These are phyloP conservation scores for Fonsecaea monophora DNA, from an alignment of 2,329 filamentous ascomycete species.

Conservation along the genomic window DNA sequence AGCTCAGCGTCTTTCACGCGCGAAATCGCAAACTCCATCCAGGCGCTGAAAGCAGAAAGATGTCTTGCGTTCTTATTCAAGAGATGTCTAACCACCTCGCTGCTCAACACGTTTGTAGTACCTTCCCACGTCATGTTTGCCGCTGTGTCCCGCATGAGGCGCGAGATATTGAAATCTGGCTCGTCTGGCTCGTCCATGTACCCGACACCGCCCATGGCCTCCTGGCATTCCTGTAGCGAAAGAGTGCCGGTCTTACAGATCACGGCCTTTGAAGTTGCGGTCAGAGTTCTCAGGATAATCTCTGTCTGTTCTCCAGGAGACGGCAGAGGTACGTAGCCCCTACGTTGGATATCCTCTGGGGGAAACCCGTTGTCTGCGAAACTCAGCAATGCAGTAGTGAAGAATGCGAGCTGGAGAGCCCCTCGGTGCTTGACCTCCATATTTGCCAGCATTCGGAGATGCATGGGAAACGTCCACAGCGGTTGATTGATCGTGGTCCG, in stretches of 20 bases:
- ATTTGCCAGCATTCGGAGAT: constrained; percentile 39
- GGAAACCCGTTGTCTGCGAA: constrained; percentile 37
- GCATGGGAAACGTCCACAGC: constrained; percentile 38
- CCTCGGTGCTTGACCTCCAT: constrained; percentile 41
- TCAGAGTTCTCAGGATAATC: constrained; percentile 29
- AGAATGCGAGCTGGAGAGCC: constrained; percentile 40
- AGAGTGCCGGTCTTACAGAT: constrained; percentile 45
- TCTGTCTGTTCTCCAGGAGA: constrained; percentile 24
- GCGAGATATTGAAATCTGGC: constrained; percentile 69
- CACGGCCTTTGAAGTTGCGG: constrained; percentile 46
- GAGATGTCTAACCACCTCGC: constrained; percentile 53
- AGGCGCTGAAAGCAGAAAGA: constrained; percentile 44
- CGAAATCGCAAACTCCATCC: constrained; percentile 56
- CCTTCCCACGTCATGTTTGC: constrained; percentile 68
- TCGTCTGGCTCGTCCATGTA: constrained; percentile 54
- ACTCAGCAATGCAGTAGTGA: constrained; percentile 40
- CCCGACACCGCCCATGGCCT: constrained; percentile 49
- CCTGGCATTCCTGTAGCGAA: constrained; percentile 49
- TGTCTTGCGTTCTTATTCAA: constrained; percentile 36
- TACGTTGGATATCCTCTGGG: constrained; percentile 11
- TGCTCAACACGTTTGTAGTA: constrained; percentile 73
- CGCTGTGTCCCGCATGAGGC: constrained; percentile 68
- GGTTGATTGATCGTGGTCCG: constrained; percentile 39
- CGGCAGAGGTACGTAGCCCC: constrained; percentile 27
- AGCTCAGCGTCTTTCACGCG: constrained; percentile 29